phyloP scores from a whole-genome alignment of 768 basidiomycete species.

The Boletus subcaerulescens region DNA sequence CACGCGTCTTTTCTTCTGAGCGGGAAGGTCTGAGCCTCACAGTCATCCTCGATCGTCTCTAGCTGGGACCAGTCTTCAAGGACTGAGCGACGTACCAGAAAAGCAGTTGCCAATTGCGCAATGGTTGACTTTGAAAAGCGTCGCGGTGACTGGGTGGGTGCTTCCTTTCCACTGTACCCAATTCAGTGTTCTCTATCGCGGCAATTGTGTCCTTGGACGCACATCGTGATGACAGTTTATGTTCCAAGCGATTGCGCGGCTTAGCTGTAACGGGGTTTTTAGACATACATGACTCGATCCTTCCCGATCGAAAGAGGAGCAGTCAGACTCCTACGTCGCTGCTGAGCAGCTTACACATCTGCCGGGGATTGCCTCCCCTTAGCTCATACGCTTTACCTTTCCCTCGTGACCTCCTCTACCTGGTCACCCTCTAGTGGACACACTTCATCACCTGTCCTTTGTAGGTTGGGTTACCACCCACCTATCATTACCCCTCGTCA shows the following conservation, averaged over 20 bases:
- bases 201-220: constrained; percentile 12
- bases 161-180: background rate
- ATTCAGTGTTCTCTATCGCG: constrained; percentile 22
- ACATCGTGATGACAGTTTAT: constrained; percentile 3
- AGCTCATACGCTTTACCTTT: background rate
- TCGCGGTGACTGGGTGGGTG: constrained; percentile 28
- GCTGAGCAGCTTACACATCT: background rate
- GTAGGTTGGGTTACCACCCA: background rate
- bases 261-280: constrained; percentile 1
- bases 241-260: rapidly evolving
- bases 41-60: constrained; percentile 32
- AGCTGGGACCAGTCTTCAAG: constrained; percentile 25
- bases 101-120: constrained; percentile 17
- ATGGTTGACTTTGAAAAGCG: constrained; percentile 26
- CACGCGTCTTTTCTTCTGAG: constrained; percentile 27
- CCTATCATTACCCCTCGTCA: background rate
- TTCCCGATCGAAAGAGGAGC: constrained; percentile 1
- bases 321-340: background rate
- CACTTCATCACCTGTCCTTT: background rate
- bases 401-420: background rate
- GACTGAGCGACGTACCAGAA: constrained; percentile 31
- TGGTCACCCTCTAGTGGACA: constrained; percentile 8
- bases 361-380: background rate
- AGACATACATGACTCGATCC: background rate
- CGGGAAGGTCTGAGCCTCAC: constrained; percentile 34